Percentiles rank a stretch among this genome's conserved stretches.
Evolutionary conservation across 306 rosid species (phyloP).

Genomic region (Acacia melanoxylon): DNA sequence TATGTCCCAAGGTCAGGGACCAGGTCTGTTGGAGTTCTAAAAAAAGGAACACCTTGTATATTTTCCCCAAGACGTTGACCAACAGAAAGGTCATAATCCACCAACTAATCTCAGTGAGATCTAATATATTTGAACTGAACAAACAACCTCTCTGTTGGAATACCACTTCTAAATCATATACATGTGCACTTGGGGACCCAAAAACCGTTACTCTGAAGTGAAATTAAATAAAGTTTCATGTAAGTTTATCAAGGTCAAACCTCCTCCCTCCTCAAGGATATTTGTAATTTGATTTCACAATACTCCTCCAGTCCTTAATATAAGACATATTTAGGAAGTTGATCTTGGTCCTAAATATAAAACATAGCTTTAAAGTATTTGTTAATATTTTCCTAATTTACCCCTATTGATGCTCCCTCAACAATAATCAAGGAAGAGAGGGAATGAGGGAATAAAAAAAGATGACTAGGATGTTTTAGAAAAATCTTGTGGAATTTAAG

Average conservation of each 20-base stretch:
- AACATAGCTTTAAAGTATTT: too few relatives aligned
- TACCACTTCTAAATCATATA: not conserved
- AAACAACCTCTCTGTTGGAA: not conserved
- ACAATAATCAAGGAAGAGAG: too few relatives aligned
- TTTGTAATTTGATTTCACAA: not conserved
- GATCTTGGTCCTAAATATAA: too few relatives aligned
- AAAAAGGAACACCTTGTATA: not conserved
- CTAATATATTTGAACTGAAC: not conserved
- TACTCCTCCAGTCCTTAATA: too few relatives aligned
- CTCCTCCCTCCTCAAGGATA: not conserved
- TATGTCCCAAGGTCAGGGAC: not conserved
- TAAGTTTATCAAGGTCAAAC: not conserved
- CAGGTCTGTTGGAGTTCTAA: not conserved
- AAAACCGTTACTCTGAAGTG: not conserved
- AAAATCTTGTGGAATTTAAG: too few relatives aligned
- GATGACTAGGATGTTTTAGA: too few relatives aligned
- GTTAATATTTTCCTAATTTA: too few relatives aligned
- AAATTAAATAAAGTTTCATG: not conserved
- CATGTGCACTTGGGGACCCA: not conserved
- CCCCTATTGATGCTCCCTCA: too few relatives aligned
- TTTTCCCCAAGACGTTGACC: not conserved
- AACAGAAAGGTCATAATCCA: not conserved
- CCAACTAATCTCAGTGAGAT: not conserved
- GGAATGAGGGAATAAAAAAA: too few relatives aligned
- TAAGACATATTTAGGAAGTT: too few relatives aligned